Conservation (phyloP, 306 rosid genomes). For the Dalbergia cochinchinensis region DNA sequence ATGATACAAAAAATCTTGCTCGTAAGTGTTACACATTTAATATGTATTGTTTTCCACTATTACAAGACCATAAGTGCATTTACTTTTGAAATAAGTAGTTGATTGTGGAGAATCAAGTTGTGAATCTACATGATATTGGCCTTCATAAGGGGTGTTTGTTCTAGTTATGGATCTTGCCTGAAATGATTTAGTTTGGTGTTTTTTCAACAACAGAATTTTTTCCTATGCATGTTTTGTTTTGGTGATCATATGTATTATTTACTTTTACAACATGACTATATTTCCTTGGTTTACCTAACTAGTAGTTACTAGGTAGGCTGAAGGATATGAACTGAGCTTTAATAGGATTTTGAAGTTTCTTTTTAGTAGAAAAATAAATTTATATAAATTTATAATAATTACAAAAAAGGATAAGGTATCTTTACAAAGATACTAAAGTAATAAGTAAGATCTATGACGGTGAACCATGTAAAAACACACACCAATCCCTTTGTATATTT, state of each 20-base stretch:
- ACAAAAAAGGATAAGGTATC: too few species aligned
- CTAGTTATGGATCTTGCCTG: background rate
- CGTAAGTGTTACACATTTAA: conserved; percentile 58
- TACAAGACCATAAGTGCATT: background rate
- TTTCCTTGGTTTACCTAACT: background rate
- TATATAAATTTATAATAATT: too few species aligned
- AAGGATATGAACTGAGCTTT: too few species aligned
- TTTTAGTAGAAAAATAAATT: too few species aligned
- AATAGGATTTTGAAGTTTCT: too few species aligned
- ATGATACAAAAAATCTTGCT: conserved; percentile 80
- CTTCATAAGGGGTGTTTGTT: background rate
- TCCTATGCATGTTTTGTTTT: too few species aligned
- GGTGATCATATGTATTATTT: too few species aligned
- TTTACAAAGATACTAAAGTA: too few species aligned
- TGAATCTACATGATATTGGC: background rate
- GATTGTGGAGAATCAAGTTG: background rate
- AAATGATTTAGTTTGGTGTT: background rate
- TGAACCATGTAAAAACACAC: too few species aligned
- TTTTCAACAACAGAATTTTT: background rate
- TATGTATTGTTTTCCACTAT: background rate
- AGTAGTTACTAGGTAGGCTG: too few species aligned
- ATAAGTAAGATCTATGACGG: too few species aligned
- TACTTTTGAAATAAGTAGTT: background rate
- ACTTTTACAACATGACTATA: background rate
- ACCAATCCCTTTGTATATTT: too few species aligned